Conservation (phyloP, 2,329 filamentous ascomycete species). For the Sarocladium oryzae region DNA sequence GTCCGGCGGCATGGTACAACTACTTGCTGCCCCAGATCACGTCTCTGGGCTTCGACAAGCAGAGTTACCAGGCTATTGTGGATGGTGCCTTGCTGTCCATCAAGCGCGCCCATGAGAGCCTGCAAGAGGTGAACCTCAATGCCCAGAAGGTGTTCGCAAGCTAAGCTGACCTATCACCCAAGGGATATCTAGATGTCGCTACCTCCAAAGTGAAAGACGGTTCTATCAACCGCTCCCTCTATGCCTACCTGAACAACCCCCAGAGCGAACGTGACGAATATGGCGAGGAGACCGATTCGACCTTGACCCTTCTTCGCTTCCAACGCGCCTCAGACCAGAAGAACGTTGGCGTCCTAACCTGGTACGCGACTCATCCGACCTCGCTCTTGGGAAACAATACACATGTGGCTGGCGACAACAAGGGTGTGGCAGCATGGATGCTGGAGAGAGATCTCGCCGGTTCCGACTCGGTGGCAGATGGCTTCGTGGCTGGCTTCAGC, state of each 20-base stretch:
- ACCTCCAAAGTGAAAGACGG: conserved; percentile 64
- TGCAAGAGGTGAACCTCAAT: conserved; percentile 34
- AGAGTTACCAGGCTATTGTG: conserved; percentile 85
- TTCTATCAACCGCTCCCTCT: conserved; percentile 85
- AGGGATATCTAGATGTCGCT: conserved; percentile 65
- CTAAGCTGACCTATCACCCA: background rate
- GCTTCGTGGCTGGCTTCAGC: conserved; percentile 86
- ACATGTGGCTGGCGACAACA: conserved; percentile 88
- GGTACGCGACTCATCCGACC: conserved; percentile 90
- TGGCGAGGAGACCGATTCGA: conserved; percentile 44
- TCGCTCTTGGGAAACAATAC: conserved; percentile 91
- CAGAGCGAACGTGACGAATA: conserved; percentile 67
- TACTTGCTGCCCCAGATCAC: conserved; percentile 91
- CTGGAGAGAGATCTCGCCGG: conserved; percentile 64
- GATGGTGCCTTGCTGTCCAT: conserved; percentile 80
- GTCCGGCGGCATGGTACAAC: conserved; percentile 89
- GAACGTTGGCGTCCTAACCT: conserved; percentile 75
- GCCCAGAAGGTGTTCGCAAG: background rate
- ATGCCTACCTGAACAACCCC: conserved; percentile 82
- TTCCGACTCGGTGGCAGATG: conserved; percentile 49
- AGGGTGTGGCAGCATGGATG: conserved; percentile 81
- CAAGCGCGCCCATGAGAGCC: conserved; percentile 60
- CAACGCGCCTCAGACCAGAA: conserved; percentile 67
- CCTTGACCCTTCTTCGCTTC: conserved; percentile 72
- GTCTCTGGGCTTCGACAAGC: conserved; percentile 75